Percentiles rank a stretch among this genome's conserved stretches.
Conservation (phyloP, 805 yeast species). For the Sugiyamaella lignohabitans region DNA sequence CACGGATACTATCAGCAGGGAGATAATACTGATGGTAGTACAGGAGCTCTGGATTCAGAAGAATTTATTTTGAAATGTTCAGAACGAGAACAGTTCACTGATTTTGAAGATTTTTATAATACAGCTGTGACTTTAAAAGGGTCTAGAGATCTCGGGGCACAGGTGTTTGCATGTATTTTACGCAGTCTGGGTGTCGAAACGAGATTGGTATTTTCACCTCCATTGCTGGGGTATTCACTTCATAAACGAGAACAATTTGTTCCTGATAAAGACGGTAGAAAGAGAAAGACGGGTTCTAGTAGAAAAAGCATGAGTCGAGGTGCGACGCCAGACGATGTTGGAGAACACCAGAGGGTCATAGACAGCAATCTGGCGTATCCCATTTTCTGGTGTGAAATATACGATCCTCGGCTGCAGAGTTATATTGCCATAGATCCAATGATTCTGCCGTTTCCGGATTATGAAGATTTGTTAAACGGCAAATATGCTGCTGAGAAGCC, state of each 20-base stretch:
- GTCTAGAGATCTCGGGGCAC: constrained; percentile 61
- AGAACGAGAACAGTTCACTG: constrained; percentile 36
- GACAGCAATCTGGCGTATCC: constrained; percentile 6
- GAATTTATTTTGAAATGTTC: neutral
- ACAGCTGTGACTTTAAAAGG: constrained; percentile 43
- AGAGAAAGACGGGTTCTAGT: too few species aligned
- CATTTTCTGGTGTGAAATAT: constrained; percentile 63
- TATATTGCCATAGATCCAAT: constrained; percentile 76
- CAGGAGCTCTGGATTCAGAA: constrained; percentile 19
- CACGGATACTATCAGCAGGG: constrained; percentile 4
- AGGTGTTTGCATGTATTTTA: constrained; percentile 62
- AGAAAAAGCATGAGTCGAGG: too few species aligned
- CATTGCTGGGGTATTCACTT: constrained; percentile 40
- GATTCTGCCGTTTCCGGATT: constrained; percentile 43
- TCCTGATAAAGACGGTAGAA: neutral
- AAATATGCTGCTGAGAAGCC: constrained; percentile 37
- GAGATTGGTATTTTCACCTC: constrained; percentile 61
- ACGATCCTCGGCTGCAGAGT: constrained; percentile 57
- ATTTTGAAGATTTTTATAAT: constrained; percentile 38
- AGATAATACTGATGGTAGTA: too few species aligned
- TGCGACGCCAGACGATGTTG: neutral
- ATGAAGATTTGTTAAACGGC: constrained; percentile 36
- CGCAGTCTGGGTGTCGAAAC: constrained; percentile 60
- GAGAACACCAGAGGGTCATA: neutral
- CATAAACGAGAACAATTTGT: neutral